Base-by-base conservation (phyloP, 1,139 yeast genomes). In the Suhomyces chickasaworum region DNA sequence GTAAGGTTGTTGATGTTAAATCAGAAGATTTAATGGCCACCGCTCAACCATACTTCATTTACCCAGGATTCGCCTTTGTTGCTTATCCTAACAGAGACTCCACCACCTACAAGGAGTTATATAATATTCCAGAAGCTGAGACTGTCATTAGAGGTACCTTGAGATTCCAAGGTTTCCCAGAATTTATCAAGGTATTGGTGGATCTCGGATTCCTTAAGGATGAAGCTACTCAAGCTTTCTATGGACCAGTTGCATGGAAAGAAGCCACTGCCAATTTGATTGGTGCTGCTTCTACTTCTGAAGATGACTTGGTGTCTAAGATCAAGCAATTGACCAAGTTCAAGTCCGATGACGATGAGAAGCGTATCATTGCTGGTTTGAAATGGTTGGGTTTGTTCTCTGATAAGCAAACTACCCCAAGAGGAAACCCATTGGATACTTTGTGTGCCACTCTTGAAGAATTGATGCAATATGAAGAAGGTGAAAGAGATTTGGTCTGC, bases 31-130 rank as follows among this genome's bases (percentile, higher is more conserved):
- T 93, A 70, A 93, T 93, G 99, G 86, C 89, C 56, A 78, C 95
- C 58, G 97, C 99, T 53, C 81, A 88, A 69, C 97, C 97, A 46
- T 93, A 93, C 80, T 89, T 83, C 69, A 89, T 93, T 70, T 89
- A 87, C 76, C 97, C 97, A 43, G 99, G 97, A 57, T 93, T 80
- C 64, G 91, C 97, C 39, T 84, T 91, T 57, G 97, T 93, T 48
- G 86, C 93, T 62, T 93, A 93, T 74, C 98, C 99, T 61, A 93
- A 93, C 83, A 87, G 99, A 78, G 99, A 93, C 73, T 91, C 98
- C 38, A 90, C 98, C 52, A 80, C 87, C 51, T 93, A 89, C 81
- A 87, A 83, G 76, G 95, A 91, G 70, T 81, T 93, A 56, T 93
- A 93, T 75, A 71, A 80, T 64, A 93, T 93, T 55, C 99, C 99